Conservation (phyloP, 2,329 filamentous ascomycete species). For the Ceratocystis smalleyi region DNA sequence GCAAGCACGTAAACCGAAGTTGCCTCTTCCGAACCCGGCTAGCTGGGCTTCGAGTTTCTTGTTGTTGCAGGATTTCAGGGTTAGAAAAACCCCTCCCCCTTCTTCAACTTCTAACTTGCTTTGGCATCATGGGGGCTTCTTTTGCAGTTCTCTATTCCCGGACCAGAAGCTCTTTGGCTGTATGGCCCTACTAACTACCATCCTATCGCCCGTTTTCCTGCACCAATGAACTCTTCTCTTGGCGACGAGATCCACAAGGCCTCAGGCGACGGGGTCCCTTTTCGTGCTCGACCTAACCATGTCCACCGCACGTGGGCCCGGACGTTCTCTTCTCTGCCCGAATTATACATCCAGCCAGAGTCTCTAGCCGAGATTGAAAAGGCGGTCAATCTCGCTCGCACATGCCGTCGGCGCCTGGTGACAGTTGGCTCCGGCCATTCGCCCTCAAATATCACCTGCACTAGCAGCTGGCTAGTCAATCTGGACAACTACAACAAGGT, state of each 20-base stretch:
- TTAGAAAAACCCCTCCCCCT: not conserved
- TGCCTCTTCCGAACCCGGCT: not conserved
- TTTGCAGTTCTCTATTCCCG: not conserved
- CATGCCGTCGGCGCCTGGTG: constrained; percentile 65
- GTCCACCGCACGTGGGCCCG: constrained; percentile 86
- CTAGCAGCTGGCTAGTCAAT: constrained; percentile 87
- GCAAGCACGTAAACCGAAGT: not conserved
- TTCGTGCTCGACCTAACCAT: constrained; percentile 58
- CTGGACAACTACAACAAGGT: constrained; percentile 69
- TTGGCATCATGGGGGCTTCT: not conserved
- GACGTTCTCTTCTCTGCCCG: constrained; percentile 76
- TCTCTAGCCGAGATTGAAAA: constrained; percentile 71
- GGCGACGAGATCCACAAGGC: constrained; percentile 13
- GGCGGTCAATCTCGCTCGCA: constrained; percentile 61
- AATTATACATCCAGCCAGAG: constrained; percentile 78
- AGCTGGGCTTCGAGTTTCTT: not conserved
- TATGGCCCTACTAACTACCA: too few species aligned
- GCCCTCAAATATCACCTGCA: constrained; percentile 81
- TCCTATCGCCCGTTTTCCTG: not conserved
- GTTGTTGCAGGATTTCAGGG: not conserved
- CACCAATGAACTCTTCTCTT: constrained; percentile 8
- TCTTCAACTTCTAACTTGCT: not conserved
- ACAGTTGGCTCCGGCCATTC: constrained; percentile 87
- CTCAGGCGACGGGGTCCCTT: constrained; percentile 37
- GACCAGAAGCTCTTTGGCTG: not conserved